Percentiles rank a stretch among this genome's conserved stretches.
phyloP scores from a whole-genome alignment of 2,329 filamentous ascomycete species.

The Aaosphaeria arxii region DNA sequence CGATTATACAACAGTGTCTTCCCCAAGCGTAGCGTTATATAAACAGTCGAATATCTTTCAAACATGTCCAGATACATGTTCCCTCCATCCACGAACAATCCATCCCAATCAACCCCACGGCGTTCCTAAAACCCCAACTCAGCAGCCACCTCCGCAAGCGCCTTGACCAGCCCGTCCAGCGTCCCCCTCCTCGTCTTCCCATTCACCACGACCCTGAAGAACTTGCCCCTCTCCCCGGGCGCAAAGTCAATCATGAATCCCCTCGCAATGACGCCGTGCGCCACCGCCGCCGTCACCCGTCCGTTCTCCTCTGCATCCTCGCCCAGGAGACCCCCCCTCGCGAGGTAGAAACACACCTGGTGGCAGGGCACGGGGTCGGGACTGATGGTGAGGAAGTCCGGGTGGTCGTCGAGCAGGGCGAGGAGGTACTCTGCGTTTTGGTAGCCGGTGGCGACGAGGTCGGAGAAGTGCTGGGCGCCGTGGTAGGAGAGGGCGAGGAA shows the following conservation, averaged over 20 bases:
- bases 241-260: constrained; percentile 72
- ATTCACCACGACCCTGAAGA: constrained; percentile 69
- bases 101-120: no score
- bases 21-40: no score
- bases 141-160: constrained; percentile 50
- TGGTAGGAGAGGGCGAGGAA: constrained; percentile 90
- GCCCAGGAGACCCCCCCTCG: constrained; percentile 54
- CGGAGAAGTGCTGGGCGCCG: constrained; percentile 69
- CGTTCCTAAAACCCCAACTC: constrained; percentile 24
- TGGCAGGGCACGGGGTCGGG: constrained; percentile 73
- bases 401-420: constrained; percentile 50
- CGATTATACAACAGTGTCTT: no score
- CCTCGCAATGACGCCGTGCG: constrained; percentile 51
- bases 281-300: constrained; percentile 54
- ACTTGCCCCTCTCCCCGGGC: constrained; percentile 59
- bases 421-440: constrained; percentile 68
- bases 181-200: constrained; percentile 58
- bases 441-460: constrained; percentile 66
- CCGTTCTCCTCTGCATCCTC: constrained; percentile 50
- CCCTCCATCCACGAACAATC: no score
- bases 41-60: no score
- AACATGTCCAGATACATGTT: no score
- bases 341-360: constrained; percentile 93
- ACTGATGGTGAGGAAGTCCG: constrained; percentile 69
- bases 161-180: constrained; percentile 60